A percentile compares a stretch with the other conserved stretches of the same genome.
These are phyloP conservation scores for Malania oleifera DNA, from an alignment of 164 flowering plant genomes.

Conservation along the genomic window DNA sequence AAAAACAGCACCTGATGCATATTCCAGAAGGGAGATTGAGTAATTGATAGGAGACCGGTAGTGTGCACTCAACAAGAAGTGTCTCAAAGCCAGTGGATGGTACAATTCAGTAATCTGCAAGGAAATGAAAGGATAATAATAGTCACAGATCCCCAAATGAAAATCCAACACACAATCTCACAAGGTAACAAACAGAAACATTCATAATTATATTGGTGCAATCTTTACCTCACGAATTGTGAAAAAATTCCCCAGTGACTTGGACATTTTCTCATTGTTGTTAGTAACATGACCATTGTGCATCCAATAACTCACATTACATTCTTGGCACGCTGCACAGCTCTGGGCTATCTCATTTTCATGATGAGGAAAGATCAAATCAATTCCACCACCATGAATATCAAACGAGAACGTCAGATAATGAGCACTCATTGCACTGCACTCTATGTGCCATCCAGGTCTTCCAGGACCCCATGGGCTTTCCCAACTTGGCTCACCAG, in stretches of 20 bases:
- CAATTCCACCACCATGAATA: slow-evolving; percentile 96
- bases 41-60: slow-evolving; percentile 86
- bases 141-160: neutral
- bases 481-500: slow-evolving; percentile 88
- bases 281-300: slow-evolving; percentile 91
- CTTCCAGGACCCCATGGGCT: slow-evolving; percentile 98
- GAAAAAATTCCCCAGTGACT: slow-evolving; percentile 84
- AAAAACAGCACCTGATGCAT: slow-evolving; percentile 68
- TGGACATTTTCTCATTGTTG: slow-evolving; percentile 90
- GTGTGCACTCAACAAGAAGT: slow-evolving; percentile 78
- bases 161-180: neutral
- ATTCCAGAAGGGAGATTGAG: slow-evolving; percentile 57
- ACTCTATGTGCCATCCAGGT: slow-evolving; percentile 98
- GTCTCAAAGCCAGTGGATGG: slow-evolving; percentile 87
- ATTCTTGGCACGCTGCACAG: slow-evolving; percentile 74
- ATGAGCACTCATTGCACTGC: slow-evolving; percentile 99
- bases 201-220: neutral
- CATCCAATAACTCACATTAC: slow-evolving; percentile 71
- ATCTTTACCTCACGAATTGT: slow-evolving; percentile 73
- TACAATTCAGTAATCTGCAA: slow-evolving; percentile 59
- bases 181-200: neutral
- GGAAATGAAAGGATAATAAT: neutral
- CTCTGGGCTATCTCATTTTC: slow-evolving; percentile 96
- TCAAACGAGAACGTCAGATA: slow-evolving; percentile 68
- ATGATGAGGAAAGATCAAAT: slow-evolving; percentile 93